Base-by-base conservation (phyloP, 2,329 filamentous ascomycete species). In the Aotearoamyces nothofagi region DNA sequence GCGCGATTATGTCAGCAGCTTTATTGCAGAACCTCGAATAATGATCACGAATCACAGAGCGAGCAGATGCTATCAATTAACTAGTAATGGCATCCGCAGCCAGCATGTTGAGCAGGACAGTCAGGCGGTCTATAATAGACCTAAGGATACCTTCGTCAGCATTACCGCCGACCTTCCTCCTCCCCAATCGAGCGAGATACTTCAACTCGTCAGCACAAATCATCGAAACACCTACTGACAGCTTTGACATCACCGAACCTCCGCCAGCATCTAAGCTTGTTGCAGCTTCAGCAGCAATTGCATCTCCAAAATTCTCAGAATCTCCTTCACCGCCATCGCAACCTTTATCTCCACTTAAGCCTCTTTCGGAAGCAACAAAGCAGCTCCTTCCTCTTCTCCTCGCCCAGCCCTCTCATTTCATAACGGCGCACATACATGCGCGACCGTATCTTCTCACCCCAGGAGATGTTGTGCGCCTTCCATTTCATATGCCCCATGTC, bases 351-450 rank as follows among this genome's bases (percentile, higher is more conserved):
- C 39, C 51, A 30, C 41, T 40, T 22, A 20, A 20, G 19, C 19
- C 19, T 8, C 44, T 78, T 36, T 60, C 65, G 35, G 54, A 66
- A 28, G 68, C 67, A 1, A 61, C 80, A 37, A 60, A 58, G 38
- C 48, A 63, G 36, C 64, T 83, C 26, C 69, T 84, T 16, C 78
- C 80, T 2, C 61, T 82, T 26, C 69, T 90, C 26, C 66, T 66
- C 42, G 66, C 75, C 8, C 81, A 90, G 56, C 69, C 75, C 3
- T 60, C 64, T 13, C 78, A 83, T 63, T 90, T 87, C 61, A 69
- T 82, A 47, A 81, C 75, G 25, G 61, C 78, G 32, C 79, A 84
- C 56, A 76, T 92, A 54, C 77, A 90, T 56, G 78, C 71, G 16
- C 70, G 67, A 30, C 78, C 79, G 5, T 90, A 87, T 58, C 77